phyloP scores from a whole-genome alignment of 1,139 yeast genomes.

The Ogataea hybrid region DNA sequence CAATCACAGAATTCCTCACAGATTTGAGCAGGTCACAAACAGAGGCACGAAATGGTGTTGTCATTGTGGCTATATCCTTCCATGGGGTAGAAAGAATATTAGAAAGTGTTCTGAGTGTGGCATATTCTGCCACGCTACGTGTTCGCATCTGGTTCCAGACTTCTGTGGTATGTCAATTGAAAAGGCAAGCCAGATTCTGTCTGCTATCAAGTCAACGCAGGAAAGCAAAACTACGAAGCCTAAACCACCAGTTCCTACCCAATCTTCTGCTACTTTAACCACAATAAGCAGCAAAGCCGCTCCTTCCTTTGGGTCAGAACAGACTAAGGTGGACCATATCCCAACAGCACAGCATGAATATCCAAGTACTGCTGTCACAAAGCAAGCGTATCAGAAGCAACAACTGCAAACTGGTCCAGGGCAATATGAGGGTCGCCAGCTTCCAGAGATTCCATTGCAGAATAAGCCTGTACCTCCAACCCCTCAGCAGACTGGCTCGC shows the following conservation, averaged over 20 bases:
- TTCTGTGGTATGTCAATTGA: constrained; percentile 99
- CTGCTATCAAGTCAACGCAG: constrained; percentile 81
- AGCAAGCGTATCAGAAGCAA: constrained; percentile 10
- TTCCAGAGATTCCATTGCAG: constrained; percentile 14
- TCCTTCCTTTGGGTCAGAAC: constrained; percentile 6
- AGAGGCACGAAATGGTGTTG: constrained; percentile 99
- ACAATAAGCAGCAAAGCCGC: constrained; percentile 9
- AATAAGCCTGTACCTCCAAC: background rate
- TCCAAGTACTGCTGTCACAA: constrained; percentile 18
- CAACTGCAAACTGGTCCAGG: constrained; percentile 1
- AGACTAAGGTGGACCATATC: constrained; percentile 7
- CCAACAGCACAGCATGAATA: constrained; percentile 5
- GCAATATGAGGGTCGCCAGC: constrained; percentile 14
- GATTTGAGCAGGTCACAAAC: constrained; percentile 86
- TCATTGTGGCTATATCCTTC: constrained; percentile 94
- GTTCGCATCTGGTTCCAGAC: constrained; percentile 95
- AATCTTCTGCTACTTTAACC: constrained; percentile 9
- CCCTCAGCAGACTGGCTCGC: background rate
- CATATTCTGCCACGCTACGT: constrained; percentile 87
- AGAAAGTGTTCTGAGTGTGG: constrained; percentile 95
- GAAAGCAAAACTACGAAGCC: constrained; percentile 31
- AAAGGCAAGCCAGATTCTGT: constrained; percentile 85
- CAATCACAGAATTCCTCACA: constrained; percentile 95
- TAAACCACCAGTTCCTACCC: constrained; percentile 4
- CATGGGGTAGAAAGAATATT: constrained; percentile 94